These are phyloP conservation scores for Garcia nutans DNA, from an alignment of 345 rosid genomes.

Conservation along the genomic window DNA sequence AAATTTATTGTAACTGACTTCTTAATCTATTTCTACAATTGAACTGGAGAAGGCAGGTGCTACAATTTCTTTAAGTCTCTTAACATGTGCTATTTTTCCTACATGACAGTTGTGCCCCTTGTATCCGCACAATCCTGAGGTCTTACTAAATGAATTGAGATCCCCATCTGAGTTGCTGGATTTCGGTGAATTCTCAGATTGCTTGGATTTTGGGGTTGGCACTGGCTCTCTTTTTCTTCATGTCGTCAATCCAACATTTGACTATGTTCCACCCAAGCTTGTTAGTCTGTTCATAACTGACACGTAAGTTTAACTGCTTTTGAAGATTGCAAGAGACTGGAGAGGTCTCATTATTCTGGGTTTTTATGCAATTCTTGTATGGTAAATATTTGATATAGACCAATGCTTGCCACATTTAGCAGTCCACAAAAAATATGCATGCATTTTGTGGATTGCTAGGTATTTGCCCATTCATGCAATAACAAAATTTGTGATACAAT, in stretches of 20 bases:
- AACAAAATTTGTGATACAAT: not conserved
- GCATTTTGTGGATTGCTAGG: not conserved
- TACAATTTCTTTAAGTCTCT: not conserved
- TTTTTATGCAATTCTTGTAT: not conserved
- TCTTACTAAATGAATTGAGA: constrained; percentile 84
- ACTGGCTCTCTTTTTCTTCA: constrained; percentile 76
- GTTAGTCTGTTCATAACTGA: constrained; percentile 97
- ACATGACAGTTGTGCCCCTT: constrained; percentile 81
- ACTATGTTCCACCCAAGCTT: constrained; percentile 93
- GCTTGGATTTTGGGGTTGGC: constrained; percentile 74
- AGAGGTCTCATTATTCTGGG: not conserved
- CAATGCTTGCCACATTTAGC: not conserved
- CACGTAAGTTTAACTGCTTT: constrained; percentile 60
- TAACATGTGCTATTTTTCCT: constrained; percentile 17
- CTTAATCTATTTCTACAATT: not conserved
- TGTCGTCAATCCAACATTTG: constrained; percentile 92
- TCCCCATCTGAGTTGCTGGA: constrained; percentile 93
- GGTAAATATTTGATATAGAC: not conserved
- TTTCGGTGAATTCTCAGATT: constrained; percentile 98
- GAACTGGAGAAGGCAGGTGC: not conserved
- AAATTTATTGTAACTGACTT: not conserved
- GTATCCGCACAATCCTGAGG: constrained; percentile 98
- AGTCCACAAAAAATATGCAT: not conserved
- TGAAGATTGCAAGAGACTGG: not conserved
- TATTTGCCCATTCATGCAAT: not conserved